Evolutionary conservation across 176 grass and related monocot species (phyloP), one percentile per base, ranked within the genome.

Genomic region (Thalia dealbata): DNA sequence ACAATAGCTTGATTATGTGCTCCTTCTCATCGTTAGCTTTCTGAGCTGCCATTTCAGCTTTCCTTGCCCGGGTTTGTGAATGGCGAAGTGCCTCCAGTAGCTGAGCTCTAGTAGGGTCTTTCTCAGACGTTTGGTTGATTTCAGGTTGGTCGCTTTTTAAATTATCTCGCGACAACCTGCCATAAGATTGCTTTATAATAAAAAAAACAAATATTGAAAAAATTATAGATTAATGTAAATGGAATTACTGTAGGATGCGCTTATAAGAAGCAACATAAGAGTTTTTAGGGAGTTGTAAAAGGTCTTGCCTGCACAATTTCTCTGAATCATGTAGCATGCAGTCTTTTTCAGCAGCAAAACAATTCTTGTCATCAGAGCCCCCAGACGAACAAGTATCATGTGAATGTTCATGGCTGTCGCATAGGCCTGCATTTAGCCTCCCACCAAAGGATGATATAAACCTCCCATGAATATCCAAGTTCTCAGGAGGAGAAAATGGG

Each of bases 11-110:
- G 66, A 99, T 69, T 15, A 93, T 81, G 52, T 99, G 85, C 16
- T 99, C 90, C 79, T 99, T 99, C 74, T 99, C 95, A 10, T 86
- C 72, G 27, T 76, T 78, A 3, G 95, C 89, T 75, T 87, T 86
- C 76, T 91, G 91, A 18, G 87, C 95, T 23, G 85, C 85, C 28
- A 93, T 76, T 81, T 99, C 95, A 7, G 90, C 95, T 76, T 91
- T 73, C 76, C 95, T 87, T 10, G 95, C 95, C 28, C 87, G 95
- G 25, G 95, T 93, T 50, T 99, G 95, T 6, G 95, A 99, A 74
- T 91, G 90, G 24, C 85, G 84, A 69, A 99, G 87, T 12, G 95
- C 90, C 0, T 99, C 95, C 63, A 91, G 19, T 24, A 93, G 67
- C 62, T 85, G 84, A 52, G 73, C 67, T 75, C 93, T 85, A 19